Evolutionary conservation across 306 rosid genomes (phyloP), one percentile per base, ranked within the genome.

Genomic region (Leucaena leucocephala): DNA sequence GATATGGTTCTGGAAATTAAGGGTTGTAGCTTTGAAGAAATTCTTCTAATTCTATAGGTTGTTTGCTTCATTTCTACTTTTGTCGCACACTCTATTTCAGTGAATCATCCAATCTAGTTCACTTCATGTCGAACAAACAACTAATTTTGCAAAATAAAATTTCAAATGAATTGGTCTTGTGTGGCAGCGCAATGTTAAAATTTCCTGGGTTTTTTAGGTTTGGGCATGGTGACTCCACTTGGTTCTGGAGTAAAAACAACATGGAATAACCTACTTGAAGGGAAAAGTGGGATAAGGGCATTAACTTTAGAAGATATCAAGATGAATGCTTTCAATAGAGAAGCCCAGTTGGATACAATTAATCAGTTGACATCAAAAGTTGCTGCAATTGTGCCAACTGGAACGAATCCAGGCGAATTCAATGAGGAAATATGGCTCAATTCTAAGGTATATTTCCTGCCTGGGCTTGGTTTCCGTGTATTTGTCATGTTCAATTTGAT

Each of bases 171-270:
- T 75, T 49, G 57, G 76, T 68, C 38, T 58, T 34, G 14, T 69
- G 72, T 50, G 59, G 13, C 33, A 7, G 6, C 39, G 71, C 4
- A 27, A 45, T 73, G 42, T 34, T 75, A 44, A 74, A 80, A 68
- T 17, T 79, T 36, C 2, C 14, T 78, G 44, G 52, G 44, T 7
- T 78, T 74, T 75, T 71, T 49, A 94, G 97, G 98, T 61, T 75
- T 95, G 78, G 98, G 98, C 39, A 88, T 95, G 98, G 98, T 95
- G 83, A 90, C 97, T 50, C 94, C 97, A n/a, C 91, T 95, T 79
- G 98, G 98, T 11, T 92, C 94, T 85, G 98, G 98, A 34, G 98
- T 95, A 5, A 90, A 91, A 81, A 73, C 87, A 43, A 86, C 91
- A 2, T 95, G 98, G 98, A 87, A 81, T 69, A 82, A 89, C 64